Evolutionary conservation across 2,329 filamentous ascomycete species (phyloP).

Genomic region (Clarireedia hainanense): DNA sequence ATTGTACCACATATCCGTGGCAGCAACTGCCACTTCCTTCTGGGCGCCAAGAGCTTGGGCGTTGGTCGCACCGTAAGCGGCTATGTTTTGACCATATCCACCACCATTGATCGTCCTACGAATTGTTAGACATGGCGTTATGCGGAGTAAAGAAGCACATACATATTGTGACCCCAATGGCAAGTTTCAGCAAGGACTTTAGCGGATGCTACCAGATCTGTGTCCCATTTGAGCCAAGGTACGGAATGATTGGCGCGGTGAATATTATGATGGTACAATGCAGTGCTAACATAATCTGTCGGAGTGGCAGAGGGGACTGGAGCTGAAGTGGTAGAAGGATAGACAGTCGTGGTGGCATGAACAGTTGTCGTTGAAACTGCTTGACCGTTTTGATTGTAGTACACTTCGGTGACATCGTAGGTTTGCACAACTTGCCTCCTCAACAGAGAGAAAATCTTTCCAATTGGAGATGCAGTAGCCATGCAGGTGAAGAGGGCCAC

Average conservation of each 20-base stretch:
- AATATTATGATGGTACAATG: conserved; percentile 10
- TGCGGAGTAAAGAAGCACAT: conserved; percentile 32
- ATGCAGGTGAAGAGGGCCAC: conserved; percentile 1
- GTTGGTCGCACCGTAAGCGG: conserved; percentile 46
- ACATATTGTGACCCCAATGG: conserved; percentile 45
- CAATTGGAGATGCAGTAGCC: conserved; percentile 5
- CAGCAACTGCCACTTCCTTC: conserved; percentile 52
- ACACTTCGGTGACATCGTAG: conserved; percentile 7
- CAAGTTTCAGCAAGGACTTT: conserved; percentile 10
- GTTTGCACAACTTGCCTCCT: conserved; percentile 3
- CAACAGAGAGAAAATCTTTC: neutral
- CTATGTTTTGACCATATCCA: conserved; percentile 86
- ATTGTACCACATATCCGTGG: conserved; percentile 87
- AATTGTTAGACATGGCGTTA: neutral
- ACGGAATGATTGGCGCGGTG: conserved; percentile 10
- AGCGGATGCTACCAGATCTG: conserved; percentile 7
- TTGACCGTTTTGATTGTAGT: conserved; percentile 3
- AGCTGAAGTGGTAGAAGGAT: conserved; percentile 6
- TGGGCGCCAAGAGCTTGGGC: conserved; percentile 38
- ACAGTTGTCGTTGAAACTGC: conserved; percentile 3
- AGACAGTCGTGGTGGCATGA: conserved; percentile 6
- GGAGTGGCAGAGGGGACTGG: conserved; percentile 8
- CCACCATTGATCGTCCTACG: conserved; percentile 45
- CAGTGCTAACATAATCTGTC: conserved; percentile 8
- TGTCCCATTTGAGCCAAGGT: conserved; percentile 3